Base-by-base conservation (phyloP, 1,284 basidiomycete species). In the Abortiporus biennis region DNA sequence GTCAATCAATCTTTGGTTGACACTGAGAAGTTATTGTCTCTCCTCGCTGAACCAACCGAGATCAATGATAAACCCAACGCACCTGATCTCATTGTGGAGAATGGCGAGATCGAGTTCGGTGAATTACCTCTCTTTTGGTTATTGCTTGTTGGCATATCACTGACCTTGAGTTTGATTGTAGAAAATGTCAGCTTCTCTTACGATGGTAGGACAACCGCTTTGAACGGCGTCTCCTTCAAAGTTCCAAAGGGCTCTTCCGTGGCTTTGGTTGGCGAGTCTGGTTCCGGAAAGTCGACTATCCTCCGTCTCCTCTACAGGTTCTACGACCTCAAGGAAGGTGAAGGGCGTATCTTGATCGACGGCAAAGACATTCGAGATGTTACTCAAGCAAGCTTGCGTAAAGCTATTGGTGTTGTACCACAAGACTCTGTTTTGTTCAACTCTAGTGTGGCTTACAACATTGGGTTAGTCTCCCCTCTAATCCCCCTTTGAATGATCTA, bases 361-460 rank as follows among this genome's bases (percentile, higher is more conserved):
- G 89, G 87, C 1, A 75, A 85, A 55, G 88, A 95, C 54, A 85
- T 96, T 44, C 75, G 85, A 25, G 81, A 91, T 50, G 76, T 95
- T 11, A 92, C 90, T 0, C 89, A 93, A 57, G 67, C 72, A 27
- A 86, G 82, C 45, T 66, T 95, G 34, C 74, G 91, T 33, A 76
- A 78, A 50, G 76, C 86, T 1, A 87, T 95, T 46, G 89, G 90
- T 17, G 84, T 86, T 23, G 83, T 92, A 5, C 88, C 89, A 1
- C 85, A 91, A 56, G 86, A 90, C 52, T 74, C 79, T 11, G 76
- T 87, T n/a, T 69, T 92, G 6, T 92, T 92, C 71, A 92, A 92
- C 61, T 72, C 83, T 4, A 85, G 74, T 55, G 84, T 91, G 46
- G 69, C 62, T 2, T 86, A 86, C 62, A 89, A 89, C 56, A 85